Evolutionary conservation across 108 stramenopile genomes (phyloP).

Genomic region (Bacterosira constricta): DNA sequence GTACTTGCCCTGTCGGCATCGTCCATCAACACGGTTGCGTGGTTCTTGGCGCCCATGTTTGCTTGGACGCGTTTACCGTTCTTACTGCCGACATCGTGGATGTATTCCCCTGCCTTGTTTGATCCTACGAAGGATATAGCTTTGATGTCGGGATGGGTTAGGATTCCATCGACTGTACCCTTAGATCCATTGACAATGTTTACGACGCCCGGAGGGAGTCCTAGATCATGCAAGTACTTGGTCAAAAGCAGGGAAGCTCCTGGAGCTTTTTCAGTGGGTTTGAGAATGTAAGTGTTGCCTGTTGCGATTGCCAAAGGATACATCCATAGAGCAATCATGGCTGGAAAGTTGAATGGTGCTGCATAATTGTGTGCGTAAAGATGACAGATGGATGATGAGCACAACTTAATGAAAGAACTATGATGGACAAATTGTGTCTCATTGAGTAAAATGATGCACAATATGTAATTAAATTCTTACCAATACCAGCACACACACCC

Average conservation of each 20-base stretch:
- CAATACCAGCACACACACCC: slow-evolving; percentile 92
- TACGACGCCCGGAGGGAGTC: slow-evolving; percentile 92
- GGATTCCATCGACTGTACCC: slow-evolving; percentile 83
- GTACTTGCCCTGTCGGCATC: slow-evolving; percentile 84
- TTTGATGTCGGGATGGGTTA: slow-evolving; percentile 76
- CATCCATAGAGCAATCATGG: slow-evolving; percentile 97
- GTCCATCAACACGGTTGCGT: slow-evolving; percentile 85
- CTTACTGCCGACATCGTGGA: slow-evolving; percentile 75
- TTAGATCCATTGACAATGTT: slow-evolving; percentile 91
- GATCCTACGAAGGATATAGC: slow-evolving; percentile 96
- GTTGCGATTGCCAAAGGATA: slow-evolving; percentile 83
- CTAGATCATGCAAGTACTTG: slow-evolving; percentile 79
- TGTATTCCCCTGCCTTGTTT: slow-evolving; percentile 88
- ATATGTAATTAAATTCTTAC: not conserved
- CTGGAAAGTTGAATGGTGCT: slow-evolving; percentile 95
- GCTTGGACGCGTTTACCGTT: slow-evolving; percentile 91
- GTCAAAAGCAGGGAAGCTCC: slow-evolving; percentile 74
- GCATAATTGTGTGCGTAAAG: not conserved
- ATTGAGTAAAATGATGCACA: too few relatives aligned
- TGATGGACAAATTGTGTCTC: not conserved
- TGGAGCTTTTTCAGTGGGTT: slow-evolving; percentile 83
- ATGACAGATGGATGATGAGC: not conserved
- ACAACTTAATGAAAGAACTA: not conserved
- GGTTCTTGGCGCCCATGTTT: slow-evolving; percentile 97
- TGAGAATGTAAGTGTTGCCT: slow-evolving; percentile 86